Percentiles rank a stretch among this genome's conserved stretches.
Evolutionary conservation across 129 eudicot genomes (phyloP).

Genomic region (Tagetes erecta): DNA sequence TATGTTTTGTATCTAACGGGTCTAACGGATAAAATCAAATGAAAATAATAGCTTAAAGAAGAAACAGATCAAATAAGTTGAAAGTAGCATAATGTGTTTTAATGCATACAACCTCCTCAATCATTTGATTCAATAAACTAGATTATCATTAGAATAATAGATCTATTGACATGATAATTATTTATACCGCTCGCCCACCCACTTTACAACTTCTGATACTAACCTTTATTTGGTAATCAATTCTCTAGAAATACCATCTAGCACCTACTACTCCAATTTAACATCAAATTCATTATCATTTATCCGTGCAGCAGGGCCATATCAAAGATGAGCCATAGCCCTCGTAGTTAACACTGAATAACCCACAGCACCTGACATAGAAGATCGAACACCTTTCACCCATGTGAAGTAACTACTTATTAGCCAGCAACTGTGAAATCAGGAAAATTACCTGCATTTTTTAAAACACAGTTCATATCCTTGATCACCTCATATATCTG

Average conservation of each 20-base stretch:
- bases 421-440: constrained; percentile 44
- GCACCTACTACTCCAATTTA: not conserved
- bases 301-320: not conserved
- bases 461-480: constrained; percentile 47
- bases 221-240: constrained; percentile 15
- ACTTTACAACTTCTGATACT: not conserved
- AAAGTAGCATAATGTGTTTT: not conserved
- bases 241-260: not conserved
- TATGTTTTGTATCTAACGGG: not conserved
- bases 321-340: not conserved
- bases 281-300: constrained; percentile 7
- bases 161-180: not conserved
- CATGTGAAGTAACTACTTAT: constrained; percentile 16
- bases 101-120: not conserved
- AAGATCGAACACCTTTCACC: not conserved
- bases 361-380: not conserved
- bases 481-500: constrained; percentile 51
- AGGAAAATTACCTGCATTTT: constrained; percentile 48
- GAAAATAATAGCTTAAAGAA: not conserved
- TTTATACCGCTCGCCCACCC: not conserved
- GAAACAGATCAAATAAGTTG: not conserved
- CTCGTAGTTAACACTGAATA: not conserved
- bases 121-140: not conserved
- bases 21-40: not conserved
- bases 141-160: not conserved